Evolutionary conservation across 2,329 filamentous ascomycete species (phyloP), one percentile per base, ranked within the genome.

Genomic region (Aschersonia sp.): DNA sequence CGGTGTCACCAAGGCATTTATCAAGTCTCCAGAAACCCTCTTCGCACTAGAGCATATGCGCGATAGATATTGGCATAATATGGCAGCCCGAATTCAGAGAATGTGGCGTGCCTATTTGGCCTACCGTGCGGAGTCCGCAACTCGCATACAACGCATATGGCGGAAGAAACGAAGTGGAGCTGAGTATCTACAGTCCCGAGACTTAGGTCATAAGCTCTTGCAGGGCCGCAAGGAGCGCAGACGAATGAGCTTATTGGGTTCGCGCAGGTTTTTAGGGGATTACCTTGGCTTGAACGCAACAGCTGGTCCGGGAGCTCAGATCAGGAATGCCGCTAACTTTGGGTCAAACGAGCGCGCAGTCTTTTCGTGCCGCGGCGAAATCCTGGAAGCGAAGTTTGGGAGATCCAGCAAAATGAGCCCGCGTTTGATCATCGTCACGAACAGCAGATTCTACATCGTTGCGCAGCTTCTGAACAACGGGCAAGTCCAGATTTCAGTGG

Each of bases 1-100:
- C 75, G 92, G 92, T 68, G 85, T 92, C 5, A 90, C 86, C 1
- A 98, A 97, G 67, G 90, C 88, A 4, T 98, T 98, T 60, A 94
- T 98, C 70, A 97, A 98, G 67, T 89, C 92, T 0, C 92, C 92
- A 0, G 92, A 98, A 66, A 98, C 92, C 0, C 70, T 98, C 2
- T 98, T 98, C 60, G 92, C 92, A 2, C 72, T 98, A 9, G 92
- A 98, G 65, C 89, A 94, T 49, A 97, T 98, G 90, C 80, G 92
- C 60, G 92, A 98, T 62, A 77, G 87, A 49, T 98, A 97, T 67
- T 97, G 90, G 90, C 90, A 97, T 66, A 98, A 97, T 68, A 97
- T 98, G 92, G 92, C 92, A 4, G 94, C 90, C 51, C 81, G 92
- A 50, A 97, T 98, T 50, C 92, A 98, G 68, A 79, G 92, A 56